A percentile compares a stretch with the other conserved stretches of the same genome.
These are phyloP conservation scores for Hyphopichia wangnamkhiaoensis DNA, from an alignment of 1,139 yeast genomes.

Conservation along the genomic window DNA sequence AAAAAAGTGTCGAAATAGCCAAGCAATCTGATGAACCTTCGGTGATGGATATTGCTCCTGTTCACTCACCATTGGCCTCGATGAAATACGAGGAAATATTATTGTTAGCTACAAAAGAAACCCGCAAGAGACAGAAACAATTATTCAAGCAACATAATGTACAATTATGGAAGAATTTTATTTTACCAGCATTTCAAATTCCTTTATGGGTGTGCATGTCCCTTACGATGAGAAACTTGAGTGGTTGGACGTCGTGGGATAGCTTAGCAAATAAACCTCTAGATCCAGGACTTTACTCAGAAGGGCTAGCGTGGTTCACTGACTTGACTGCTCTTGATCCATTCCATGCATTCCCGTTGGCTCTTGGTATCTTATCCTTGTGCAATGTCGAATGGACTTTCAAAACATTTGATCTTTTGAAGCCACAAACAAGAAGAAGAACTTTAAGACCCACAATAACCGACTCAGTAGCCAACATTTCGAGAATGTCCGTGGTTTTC, in stretches of 20 bases:
- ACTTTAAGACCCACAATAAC: conserved; percentile 59
- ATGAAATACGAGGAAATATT: conserved; percentile 78
- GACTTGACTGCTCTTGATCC: conserved; percentile 68
- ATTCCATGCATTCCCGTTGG: conserved; percentile 63
- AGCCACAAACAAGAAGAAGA: conserved; percentile 37
- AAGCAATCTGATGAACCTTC: conserved; percentile 14
- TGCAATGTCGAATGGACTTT: conserved; percentile 78
- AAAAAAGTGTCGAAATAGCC: conserved; percentile 14
- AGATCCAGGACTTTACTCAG: conserved; percentile 54
- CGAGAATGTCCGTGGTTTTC: conserved; percentile 74
- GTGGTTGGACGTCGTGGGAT: conserved; percentile 68
- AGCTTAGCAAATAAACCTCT: conserved; percentile 48
- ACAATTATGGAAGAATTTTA: conserved; percentile 77
- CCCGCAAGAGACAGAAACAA: conserved; percentile 67
- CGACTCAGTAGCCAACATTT: conserved; percentile 60
- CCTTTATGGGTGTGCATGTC: conserved; percentile 89
- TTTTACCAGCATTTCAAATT: conserved; percentile 76
- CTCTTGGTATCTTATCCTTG: conserved; percentile 68
- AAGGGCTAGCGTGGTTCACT: conserved; percentile 59
- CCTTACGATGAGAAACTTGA: conserved; percentile 69
- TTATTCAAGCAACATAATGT: conserved; percentile 67
- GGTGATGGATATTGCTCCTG: conserved; percentile 13
- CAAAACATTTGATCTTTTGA: conserved; percentile 55
- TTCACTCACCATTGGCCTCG: conserved; percentile 34
- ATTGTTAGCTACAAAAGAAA: conserved; percentile 73